A percentile compares a stretch with the other conserved stretches of the same genome.
phyloP scores from a whole-genome alignment of 257 asterid genomes.

The Capsicum chinense region DNA sequence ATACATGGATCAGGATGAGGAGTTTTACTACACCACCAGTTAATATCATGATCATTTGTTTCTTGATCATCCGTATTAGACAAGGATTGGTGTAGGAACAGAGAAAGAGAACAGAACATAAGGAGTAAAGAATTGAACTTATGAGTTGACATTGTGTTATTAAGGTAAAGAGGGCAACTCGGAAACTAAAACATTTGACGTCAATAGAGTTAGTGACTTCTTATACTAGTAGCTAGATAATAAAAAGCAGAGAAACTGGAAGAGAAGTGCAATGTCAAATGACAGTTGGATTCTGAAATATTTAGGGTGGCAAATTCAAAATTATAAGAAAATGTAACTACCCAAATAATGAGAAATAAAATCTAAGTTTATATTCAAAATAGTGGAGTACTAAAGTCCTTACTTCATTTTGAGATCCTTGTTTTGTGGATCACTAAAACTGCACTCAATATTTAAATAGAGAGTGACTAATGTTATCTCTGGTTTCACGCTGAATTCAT shows the following conservation, averaged over 20 bases:
- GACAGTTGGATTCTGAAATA: conserved; percentile 23
- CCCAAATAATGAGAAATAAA: neutral
- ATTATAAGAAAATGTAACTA: neutral
- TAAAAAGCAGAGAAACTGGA: conserved; percentile 2
- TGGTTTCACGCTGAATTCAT: conserved; percentile 21
- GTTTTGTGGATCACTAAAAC: conserved; percentile 76
- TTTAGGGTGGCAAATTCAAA: conserved; percentile 13
- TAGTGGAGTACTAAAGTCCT: conserved; percentile 29
- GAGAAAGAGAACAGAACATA: conserved; percentile 20
- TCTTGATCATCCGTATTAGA: conserved; percentile 12
- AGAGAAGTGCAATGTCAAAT: conserved; percentile 29
- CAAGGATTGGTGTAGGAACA: conserved; percentile 32
- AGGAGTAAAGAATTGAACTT: conserved; percentile 28
- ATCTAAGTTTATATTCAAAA: conserved; percentile 34
- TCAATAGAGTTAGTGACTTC: neutral
- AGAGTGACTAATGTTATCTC: conserved; percentile 31
- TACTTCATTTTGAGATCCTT: conserved; percentile 54
- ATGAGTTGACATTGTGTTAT: conserved; percentile 6
- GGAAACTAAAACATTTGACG: neutral
- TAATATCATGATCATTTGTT: conserved; percentile 38
- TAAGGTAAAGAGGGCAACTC: neutral
- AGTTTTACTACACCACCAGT: conserved; percentile 64
- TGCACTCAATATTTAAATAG: conserved; percentile 51
- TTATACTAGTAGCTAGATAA: neutral
- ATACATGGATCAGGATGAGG: conserved; percentile 72